These are phyloP conservation scores for Mimosa bimucronata DNA, from an alignment of 306 rosid genomes.

Conservation along the genomic window DNA sequence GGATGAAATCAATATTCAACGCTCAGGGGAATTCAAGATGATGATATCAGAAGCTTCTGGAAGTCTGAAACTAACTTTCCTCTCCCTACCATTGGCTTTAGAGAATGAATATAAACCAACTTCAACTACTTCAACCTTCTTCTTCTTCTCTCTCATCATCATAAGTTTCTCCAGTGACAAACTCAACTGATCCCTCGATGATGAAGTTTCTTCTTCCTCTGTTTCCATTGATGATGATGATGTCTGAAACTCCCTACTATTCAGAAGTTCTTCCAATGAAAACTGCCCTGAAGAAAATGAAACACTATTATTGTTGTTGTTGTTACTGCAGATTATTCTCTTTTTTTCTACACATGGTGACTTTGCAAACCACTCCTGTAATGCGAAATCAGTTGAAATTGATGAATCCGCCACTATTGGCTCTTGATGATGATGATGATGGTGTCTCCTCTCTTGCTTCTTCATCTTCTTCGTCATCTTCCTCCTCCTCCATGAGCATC, in stretches of 20 bases:
- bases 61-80: conserved; percentile 42
- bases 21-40: conserved; percentile 40
- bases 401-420: conserved; percentile 18
- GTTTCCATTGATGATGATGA: background rate
- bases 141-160: conserved; percentile 29
- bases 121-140: conserved; percentile 38
- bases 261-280: conserved; percentile 15
- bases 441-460: background rate
- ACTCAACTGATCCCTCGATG: conserved; percentile 4
- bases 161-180: conserved; percentile 38
- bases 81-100: conserved; percentile 29
- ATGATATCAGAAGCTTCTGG: conserved; percentile 57
- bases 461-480: background rate
- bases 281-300: background rate
- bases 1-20: background rate
- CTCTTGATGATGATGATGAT: background rate
- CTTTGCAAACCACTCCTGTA: conserved; percentile 45
- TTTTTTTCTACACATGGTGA: conserved; percentile 31
- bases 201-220: background rate
- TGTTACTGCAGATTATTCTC: background rate
- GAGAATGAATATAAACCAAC: conserved; percentile 32
- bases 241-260: conserved; percentile 1
- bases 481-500: conserved; percentile 34
- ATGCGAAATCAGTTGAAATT: conserved; percentile 11
- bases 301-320: background rate